Evolutionary conservation across 2,329 filamentous ascomycete species (phyloP).

Genomic region (Thelonectria olida): DNA sequence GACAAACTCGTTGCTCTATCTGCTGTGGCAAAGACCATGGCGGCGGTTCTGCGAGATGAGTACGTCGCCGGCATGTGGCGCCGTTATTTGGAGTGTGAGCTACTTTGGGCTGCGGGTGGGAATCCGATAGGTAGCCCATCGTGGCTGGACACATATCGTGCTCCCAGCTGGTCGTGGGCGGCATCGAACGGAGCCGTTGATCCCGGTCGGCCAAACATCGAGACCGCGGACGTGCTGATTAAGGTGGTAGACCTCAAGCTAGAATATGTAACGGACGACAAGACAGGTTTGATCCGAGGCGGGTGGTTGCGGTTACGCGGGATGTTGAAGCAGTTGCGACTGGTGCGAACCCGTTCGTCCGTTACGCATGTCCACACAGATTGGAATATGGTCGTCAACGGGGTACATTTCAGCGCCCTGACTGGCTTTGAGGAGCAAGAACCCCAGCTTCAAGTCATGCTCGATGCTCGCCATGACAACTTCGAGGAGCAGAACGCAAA

Average conservation of each 20-base stretch:
- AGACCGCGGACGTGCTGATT: background rate
- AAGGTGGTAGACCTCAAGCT: background rate
- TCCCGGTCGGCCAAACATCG: background rate
- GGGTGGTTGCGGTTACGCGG: conserved; percentile 2
- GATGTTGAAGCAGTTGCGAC: background rate
- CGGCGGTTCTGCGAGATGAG: background rate
- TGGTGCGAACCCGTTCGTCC: background rate
- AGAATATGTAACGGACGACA: background rate
- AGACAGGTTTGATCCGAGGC: background rate
- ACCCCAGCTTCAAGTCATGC: background rate
- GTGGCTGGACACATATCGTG: background rate
- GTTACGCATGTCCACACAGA: background rate
- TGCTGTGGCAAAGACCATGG: conserved; percentile 15
- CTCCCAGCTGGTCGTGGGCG: conserved; percentile 10
- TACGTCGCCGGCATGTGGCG: conserved; percentile 27
- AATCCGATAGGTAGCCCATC: background rate
- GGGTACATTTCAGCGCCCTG: background rate
- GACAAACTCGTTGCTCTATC: conserved; percentile 20
- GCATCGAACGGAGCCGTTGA: background rate
- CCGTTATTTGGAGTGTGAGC: background rate
- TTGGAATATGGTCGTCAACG: background rate
- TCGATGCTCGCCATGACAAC: background rate
- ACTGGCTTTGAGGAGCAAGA: background rate
- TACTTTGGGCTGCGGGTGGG: background rate
- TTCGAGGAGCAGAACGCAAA: background rate